Base-by-base conservation (phyloP, 2,329 filamentous ascomycete genomes). In the Chaetomiaceae sp. region DNA sequence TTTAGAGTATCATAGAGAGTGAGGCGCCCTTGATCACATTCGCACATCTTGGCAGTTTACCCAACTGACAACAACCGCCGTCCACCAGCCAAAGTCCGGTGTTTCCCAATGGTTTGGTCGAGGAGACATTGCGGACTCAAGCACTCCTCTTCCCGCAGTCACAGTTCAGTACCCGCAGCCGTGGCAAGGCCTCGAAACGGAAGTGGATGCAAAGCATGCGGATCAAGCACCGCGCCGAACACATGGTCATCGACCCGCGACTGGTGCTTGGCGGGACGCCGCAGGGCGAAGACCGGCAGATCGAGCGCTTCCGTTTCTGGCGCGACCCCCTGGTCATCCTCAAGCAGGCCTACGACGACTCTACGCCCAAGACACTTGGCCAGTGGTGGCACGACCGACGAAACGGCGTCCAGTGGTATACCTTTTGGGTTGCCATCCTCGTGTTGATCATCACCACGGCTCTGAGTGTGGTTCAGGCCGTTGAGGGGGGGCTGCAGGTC, bases 321-420 rank as follows among this genome's bases (percentile, higher is more conserved):
- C 61, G 62, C 19, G 68, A 74, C 34, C 62, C 66, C 0, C 54
- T 74, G 0, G 59, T 69, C 1, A 63, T 67, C 1, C 50, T 74
- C 2, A 71, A 72, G 55, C 62, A 71, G 42, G 59, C 56, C 14
- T 68, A 68, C 37, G 62, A 73, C 50, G 60, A 72, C 48, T 49
- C 66, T 4, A 48, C 59, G 38, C 62, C 67, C 7, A 54, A 53
- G 22, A 64, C 58, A 0, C 30, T 72, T 1, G 57, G 56, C 0
- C 65, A 71, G 37, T 71, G 65, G 66, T 73, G 70, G 70, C 56
- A 63, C 40, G 69, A 72, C 45, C 50, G 64, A 3, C 51, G 70
- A 1, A 68, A 69, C 24, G 60, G 64, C 1, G 63, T 66, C 0
- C 69, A 73, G 42, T 72, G 69, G 68, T 72, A 67, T 36, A 71